Conservation (phyloP, 176 grass and related monocot genomes). For the Puya raimondii region DNA sequence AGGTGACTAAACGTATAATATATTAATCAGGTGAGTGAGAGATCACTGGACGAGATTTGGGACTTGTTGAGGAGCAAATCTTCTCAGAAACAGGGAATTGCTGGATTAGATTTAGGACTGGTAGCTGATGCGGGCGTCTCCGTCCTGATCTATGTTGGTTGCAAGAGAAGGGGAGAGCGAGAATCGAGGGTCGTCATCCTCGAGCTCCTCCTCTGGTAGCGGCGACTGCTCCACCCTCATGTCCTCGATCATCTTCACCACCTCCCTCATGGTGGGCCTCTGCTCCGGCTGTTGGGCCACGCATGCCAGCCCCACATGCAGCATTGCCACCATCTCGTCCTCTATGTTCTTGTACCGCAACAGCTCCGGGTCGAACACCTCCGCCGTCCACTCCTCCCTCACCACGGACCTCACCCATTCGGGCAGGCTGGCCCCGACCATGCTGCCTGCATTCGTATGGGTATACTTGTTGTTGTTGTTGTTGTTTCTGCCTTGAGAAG, state of each 20-base stretch:
- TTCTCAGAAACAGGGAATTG: not conserved
- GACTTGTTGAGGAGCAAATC: not conserved
- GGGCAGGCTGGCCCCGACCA: constrained; percentile 19
- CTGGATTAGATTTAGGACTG: constrained; percentile 5
- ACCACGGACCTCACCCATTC: constrained; percentile 81
- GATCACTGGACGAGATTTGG: not conserved
- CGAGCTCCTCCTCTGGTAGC: constrained; percentile 32
- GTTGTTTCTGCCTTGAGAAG: not conserved
- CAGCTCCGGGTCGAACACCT: constrained; percentile 86
- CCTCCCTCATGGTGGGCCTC: constrained; percentile 53
- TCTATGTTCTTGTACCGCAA: constrained; percentile 66
- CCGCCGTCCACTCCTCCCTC: constrained; percentile 71
- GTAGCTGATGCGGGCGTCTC: constrained; percentile 36
- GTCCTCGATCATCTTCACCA: constrained; percentile 72
- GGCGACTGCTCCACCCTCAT: constrained; percentile 48
- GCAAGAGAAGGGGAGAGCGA: constrained; percentile 37
- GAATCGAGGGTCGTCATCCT: constrained; percentile 10
- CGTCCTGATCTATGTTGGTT: constrained; percentile 37
- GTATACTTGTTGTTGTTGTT: constrained; percentile 21
- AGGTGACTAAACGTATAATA: not conserved
- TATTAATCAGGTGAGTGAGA: too few relatives aligned
- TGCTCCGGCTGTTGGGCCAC: constrained; percentile 40
- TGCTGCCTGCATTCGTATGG: not conserved
- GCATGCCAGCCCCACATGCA: constrained; percentile 60
- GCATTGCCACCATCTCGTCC: constrained; percentile 78